Evolutionary conservation across 2,329 filamentous ascomycete genomes (phyloP), one percentile per base, ranked within the genome.

Genomic region (Setomelanomma holmii): DNA sequence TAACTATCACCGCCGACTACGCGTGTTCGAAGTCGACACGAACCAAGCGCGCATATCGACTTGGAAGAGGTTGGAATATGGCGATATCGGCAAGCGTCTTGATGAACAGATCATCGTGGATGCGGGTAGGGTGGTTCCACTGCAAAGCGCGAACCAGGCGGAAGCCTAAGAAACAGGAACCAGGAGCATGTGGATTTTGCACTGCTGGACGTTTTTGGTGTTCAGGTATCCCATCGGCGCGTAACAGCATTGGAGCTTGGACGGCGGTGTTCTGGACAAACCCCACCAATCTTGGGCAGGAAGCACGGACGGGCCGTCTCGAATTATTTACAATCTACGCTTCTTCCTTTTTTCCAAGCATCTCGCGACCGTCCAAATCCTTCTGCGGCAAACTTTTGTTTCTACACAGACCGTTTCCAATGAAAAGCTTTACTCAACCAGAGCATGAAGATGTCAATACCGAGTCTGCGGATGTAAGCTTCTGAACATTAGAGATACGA

Each of bases 21-120:
- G 95, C 41, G 84, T 99, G 38, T 99, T 95, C 71, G 93, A 98
- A 64, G 86, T 99, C 44, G 93, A 99, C 73, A 90, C 93, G 76
- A 96, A 96, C 69, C 86, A 90, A 53, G 93, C 89, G 6, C 85
- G 91, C 40, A 93, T 99, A 62, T 86, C 84, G 42, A 99, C 93
- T 0, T 99, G 93, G 84, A 98, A 97, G 78, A 84, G 95, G 43
- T 79, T 96, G 14, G 93, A 98, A 69, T 84, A 81, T 64, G 84
- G 84, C 6, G 79, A 82, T 21, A 79, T 75, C 4, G 78, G 78
- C 45, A 76, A 77, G 60, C 77, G 77, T 56, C 71, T 86, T 41
- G 84, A 86, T 60, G 83, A 86, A 67, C 80, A 85, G 75, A 81
- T 86, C 62, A 80, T 87, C 54, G 82, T 87, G 10, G 84, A 87